Evolutionary conservation across 257 asterid genomes (phyloP).

Genomic region (Echium plantagineum): DNA sequence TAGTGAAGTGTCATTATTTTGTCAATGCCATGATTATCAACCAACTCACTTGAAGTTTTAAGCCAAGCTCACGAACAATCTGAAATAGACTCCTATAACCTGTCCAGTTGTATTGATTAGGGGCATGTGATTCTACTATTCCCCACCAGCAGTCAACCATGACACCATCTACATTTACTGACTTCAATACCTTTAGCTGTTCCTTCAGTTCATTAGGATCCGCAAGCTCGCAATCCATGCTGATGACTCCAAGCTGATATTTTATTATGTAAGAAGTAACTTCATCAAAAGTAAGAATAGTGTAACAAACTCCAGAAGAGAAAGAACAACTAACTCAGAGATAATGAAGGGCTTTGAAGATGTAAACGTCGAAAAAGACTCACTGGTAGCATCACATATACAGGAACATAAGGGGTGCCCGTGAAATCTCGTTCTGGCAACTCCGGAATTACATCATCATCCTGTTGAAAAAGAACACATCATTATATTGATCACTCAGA

Average conservation of each 20-base stretch:
- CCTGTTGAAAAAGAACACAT: conserved; percentile 6
- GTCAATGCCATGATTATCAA: background rate
- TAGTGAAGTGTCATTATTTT: background rate
- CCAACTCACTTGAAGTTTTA: conserved; percentile 48
- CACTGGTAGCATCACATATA: conserved; percentile 72
- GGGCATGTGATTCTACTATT: conserved; percentile 50
- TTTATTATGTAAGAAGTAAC: background rate
- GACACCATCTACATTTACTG: conserved; percentile 56
- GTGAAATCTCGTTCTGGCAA: conserved; percentile 47
- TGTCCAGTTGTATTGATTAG: conserved; percentile 59
- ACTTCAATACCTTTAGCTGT: conserved; percentile 42
- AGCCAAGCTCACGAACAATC: conserved; percentile 39
- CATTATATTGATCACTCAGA: background rate
- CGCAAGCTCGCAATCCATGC: conserved; percentile 47
- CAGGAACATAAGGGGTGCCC: conserved; percentile 55
- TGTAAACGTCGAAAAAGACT: conserved; percentile 17
- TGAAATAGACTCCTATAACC: conserved; percentile 53
- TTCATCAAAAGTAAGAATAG: background rate
- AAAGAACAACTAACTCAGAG: background rate
- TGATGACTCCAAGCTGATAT: conserved; percentile 45
- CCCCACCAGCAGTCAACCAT: conserved; percentile 96
- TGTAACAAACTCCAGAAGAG: background rate
- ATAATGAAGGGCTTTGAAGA: too few relatives aligned
- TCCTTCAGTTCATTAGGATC: conserved; percentile 35
- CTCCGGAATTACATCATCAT: conserved; percentile 11